A percentile compares a stretch with the other conserved stretches of the same genome.
phyloP scores from a whole-genome alignment of 2,329 filamentous ascomycete species.

The Phyllosticta ampelicida region DNA sequence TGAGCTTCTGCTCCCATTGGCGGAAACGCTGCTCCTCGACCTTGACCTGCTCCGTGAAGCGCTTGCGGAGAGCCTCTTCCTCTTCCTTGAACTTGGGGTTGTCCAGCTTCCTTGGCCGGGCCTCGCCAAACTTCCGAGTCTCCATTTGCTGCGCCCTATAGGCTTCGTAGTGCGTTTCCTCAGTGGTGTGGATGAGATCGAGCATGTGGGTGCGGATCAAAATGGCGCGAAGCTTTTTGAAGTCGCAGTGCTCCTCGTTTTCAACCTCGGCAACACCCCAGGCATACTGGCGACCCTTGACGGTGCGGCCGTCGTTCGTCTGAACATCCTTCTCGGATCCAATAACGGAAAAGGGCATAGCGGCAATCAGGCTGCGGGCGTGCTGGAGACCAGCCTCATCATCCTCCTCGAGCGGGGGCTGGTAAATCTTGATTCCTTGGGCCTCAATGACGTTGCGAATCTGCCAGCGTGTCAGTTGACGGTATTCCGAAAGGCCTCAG shows the following conservation, averaged over 20 bases:
- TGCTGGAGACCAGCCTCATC: constrained; percentile 94
- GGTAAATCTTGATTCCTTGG: constrained; percentile 99
- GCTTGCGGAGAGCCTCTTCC: constrained; percentile 94
- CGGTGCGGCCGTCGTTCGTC: constrained; percentile 87
- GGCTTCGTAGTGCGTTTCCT: constrained; percentile 98
- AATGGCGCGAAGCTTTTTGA: constrained; percentile 99
- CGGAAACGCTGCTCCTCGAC: constrained; percentile 98
- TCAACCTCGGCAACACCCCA: constrained; percentile 99
- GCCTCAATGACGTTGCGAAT: constrained; percentile 93
- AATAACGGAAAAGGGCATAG: constrained; percentile 98
- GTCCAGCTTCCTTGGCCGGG: constrained; percentile 91
- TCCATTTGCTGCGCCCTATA: constrained; percentile 99
- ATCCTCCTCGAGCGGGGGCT: constrained; percentile 94
- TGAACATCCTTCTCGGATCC: constrained; percentile 99
- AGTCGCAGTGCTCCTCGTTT: constrained; percentile 99
- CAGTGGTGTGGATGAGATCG: constrained; percentile 97
- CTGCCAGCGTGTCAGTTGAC: constrained; percentile 37
- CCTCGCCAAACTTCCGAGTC: constrained; percentile 98
- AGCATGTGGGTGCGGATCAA: constrained; percentile 99
- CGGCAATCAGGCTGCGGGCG: constrained; percentile 84
- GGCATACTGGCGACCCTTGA: constrained; percentile 97
- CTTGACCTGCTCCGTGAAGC: constrained; percentile 99
- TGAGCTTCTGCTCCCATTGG: constrained; percentile 99
- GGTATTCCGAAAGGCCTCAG: background rate
- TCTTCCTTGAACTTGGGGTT: constrained; percentile 99